Conservation (phyloP, 2,329 filamentous ascomycete genomes). For the Arachnomyces sp. region DNA sequence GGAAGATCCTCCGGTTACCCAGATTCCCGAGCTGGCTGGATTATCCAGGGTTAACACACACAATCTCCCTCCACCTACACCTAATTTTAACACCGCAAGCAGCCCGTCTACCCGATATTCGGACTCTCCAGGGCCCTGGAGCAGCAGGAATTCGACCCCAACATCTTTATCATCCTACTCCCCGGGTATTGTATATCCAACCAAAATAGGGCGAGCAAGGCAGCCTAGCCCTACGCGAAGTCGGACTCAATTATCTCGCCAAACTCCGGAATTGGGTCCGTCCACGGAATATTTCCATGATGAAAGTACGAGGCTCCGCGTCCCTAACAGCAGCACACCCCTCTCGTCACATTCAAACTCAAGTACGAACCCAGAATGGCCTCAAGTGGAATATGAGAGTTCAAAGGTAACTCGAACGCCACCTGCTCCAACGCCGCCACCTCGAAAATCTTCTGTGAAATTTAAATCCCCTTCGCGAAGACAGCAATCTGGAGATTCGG, state of each 20-base stretch:
- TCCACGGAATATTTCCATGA: conserved; percentile 2
- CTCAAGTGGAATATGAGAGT: conserved; percentile 2
- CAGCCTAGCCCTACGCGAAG: conserved; percentile 31
- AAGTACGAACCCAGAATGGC: background rate
- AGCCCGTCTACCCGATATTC: conserved; percentile 40
- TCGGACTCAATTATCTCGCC: conserved; percentile 21
- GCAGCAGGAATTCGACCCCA: conserved; percentile 39
- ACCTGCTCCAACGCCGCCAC: conserved; percentile 52
- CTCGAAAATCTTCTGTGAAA: conserved; percentile 54
- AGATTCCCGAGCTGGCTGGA: conserved; percentile 31
- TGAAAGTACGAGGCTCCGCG: conserved; percentile 2
- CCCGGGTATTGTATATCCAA: conserved; percentile 36
- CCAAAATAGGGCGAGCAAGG: conserved; percentile 28
- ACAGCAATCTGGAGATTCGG: conserved; percentile 27
- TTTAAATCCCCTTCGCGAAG: conserved; percentile 35
- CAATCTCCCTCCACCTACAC: conserved; percentile 31
- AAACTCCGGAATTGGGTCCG: conserved; percentile 12
- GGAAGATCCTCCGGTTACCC: conserved; percentile 12
- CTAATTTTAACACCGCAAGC: conserved; percentile 31
- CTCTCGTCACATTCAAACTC: no score
- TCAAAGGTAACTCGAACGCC: conserved; percentile 13
- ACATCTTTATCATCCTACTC: conserved; percentile 44
- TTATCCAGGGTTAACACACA: conserved; percentile 27
- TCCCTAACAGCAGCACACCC: background rate
- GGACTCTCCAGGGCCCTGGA: conserved; percentile 39